phyloP scores from a whole-genome alignment of 2,329 filamentous ascomycete genomes.

The Ascosphaera pollenicola region DNA sequence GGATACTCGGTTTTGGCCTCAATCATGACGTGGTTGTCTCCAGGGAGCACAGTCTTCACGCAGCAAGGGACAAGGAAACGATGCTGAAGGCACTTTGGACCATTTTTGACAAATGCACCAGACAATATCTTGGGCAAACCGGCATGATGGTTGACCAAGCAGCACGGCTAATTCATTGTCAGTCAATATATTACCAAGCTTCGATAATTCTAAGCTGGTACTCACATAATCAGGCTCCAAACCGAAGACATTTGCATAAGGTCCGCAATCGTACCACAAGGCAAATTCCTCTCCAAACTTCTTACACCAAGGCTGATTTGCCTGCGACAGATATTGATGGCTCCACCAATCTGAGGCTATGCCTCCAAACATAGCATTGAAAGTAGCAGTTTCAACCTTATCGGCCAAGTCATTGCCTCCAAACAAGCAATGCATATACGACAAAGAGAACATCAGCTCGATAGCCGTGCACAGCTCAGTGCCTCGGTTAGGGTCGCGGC shows the following conservation, averaged over 20 bases:
- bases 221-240: slow-evolving; percentile 23
- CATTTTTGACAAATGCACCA: slow-evolving; percentile 23
- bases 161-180: slow-evolving; percentile 31
- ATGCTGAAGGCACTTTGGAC: slow-evolving; percentile 26
- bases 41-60: slow-evolving; percentile 17
- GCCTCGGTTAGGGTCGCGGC: slow-evolving; percentile 21
- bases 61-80: slow-evolving; percentile 26
- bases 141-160: slow-evolving; percentile 36
- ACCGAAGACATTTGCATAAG: slow-evolving; percentile 20
- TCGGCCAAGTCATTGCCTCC: slow-evolving; percentile 28
- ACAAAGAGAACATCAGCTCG: slow-evolving; percentile 29
- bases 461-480: slow-evolving; percentile 30
- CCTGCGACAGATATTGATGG: slow-evolving; percentile 32
- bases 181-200: slow-evolving; percentile 14
- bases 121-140: slow-evolving; percentile 34
- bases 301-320: slow-evolving; percentile 29
- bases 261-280: neutral
- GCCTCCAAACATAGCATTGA: slow-evolving; percentile 32
- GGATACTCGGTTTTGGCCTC: slow-evolving; percentile 29
- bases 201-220: slow-evolving; percentile 7
- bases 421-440: slow-evolving; percentile 28
- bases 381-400: slow-evolving; percentile 28
- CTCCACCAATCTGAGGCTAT: slow-evolving; percentile 32
- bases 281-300: slow-evolving; percentile 12
- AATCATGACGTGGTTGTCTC: slow-evolving; percentile 18